Evolutionary conservation across 352 stramenopile genomes (phyloP), one percentile per base, ranked within the genome.

Genomic region (Phytophthora nicotianae): DNA sequence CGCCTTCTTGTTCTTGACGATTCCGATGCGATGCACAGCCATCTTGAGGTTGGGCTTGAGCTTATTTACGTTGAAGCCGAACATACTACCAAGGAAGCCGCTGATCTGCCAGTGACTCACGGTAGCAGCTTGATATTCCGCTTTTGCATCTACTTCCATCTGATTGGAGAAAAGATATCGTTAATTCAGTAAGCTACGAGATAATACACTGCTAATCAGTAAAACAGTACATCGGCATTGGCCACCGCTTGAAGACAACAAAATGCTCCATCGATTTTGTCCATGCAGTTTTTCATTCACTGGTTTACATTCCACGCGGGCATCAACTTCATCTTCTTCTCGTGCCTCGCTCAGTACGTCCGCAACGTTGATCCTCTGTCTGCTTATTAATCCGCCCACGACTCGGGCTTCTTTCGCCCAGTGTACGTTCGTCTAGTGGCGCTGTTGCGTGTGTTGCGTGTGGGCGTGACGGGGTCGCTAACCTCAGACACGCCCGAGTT

Each of bases 21-120:
- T 95, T 50, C 83, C 79, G 61, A 97, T 96, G 60, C 91, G 88
- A 47, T 95, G 80, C 55, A 96, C 80, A n/a, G 88, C 88, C 91
- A 97, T 97, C 79, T 97, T 96, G 42, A 97, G 83, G 68, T 93
- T 94, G 16, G 89, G 83, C 80, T 97, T 97, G 62, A 96, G 86
- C 79, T 96, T 97, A 58, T 96, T 94, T 61, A 92, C 81, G 58
- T 95, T 92, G 67, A 96, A 97, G 55, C 87, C 86, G 56, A 95
- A 95, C 84, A 96, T 95, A 19, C 37, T 70, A 32, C 14, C 13
- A 7, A 16, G 27, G 13, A 35, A 21, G 42, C 19, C 27, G 24
- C 26, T n/a, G 11, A 1, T 62, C 24, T 49, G 38, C 6, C 40
- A 50, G 43, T 67, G 51, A 50, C 29, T 20, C 49, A 50, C 50